Conservation (phyloP, 1,284 basidiomycete genomes). For the Cryptococcus sp. region DNA sequence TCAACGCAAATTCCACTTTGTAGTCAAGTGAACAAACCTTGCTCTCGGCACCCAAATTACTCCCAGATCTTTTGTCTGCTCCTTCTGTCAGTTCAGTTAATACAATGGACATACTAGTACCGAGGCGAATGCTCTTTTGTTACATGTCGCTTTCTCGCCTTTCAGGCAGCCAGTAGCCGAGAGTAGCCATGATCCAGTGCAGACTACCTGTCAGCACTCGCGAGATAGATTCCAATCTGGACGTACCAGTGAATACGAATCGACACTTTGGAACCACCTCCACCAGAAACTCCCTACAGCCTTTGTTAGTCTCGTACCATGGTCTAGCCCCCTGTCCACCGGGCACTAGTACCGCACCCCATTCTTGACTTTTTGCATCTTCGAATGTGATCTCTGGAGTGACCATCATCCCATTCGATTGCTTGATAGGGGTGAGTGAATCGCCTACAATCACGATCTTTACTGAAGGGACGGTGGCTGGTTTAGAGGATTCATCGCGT, state of each 20-base stretch:
- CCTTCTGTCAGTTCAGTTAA: conserved; percentile 2
- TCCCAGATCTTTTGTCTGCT: conserved; percentile 7
- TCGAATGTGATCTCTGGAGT: conserved; percentile 15
- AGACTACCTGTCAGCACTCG: conserved; percentile 8
- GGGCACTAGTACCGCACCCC: conserved; percentile 15
- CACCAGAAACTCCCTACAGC: conserved; percentile 13
- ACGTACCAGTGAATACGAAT: conserved; percentile 17
- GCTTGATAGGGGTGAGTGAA: conserved; percentile 6
- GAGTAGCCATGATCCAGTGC: conserved; percentile 21
- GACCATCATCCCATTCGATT: conserved; percentile 9
- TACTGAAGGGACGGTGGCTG: background rate
- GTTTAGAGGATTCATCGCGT: background rate
- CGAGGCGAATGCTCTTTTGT: conserved; percentile 17
- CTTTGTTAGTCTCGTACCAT: conserved; percentile 7
- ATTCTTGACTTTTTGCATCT: conserved; percentile 1
- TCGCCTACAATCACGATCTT: conserved; percentile 4
- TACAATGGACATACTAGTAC: conserved; percentile 7
- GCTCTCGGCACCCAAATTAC: conserved; percentile 19
- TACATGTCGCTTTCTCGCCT: conserved; percentile 22
- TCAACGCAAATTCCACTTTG: background rate
- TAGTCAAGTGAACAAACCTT: conserved; percentile 4
- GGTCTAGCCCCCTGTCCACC: conserved; percentile 18
- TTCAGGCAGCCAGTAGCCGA: conserved; percentile 16
- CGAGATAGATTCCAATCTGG: background rate
- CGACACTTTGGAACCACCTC: conserved; percentile 5